These are phyloP conservation scores for Artemisia annua DNA, from an alignment of 129 eudicot genomes.

Conservation along the genomic window DNA sequence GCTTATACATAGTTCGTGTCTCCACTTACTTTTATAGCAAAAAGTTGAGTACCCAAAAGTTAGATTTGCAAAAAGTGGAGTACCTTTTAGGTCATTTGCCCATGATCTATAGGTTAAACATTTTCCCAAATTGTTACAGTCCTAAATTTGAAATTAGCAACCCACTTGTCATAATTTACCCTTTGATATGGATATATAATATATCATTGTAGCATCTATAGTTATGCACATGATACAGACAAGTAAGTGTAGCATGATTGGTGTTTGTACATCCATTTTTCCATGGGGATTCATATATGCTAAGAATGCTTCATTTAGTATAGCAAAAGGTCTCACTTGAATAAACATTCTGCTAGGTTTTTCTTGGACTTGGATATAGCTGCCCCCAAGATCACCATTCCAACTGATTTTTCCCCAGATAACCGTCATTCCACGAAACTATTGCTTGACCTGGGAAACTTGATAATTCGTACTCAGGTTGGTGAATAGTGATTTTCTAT, in stretches of 20 bases:
- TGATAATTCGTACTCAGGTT: constrained; percentile 84
- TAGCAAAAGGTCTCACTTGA: constrained; percentile 9
- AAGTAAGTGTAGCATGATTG: constrained; percentile 3
- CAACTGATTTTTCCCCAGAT: constrained; percentile 90
- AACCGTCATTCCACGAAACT: constrained; percentile 76
- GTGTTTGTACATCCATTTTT: constrained; percentile 17
- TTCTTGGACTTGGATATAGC: constrained; percentile 95
- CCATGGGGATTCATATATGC: constrained; percentile 4
- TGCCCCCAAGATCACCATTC: constrained; percentile 94
- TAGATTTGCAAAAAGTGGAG: too few relatives aligned
- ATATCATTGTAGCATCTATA: constrained; percentile 6
- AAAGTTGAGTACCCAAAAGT: too few relatives aligned
- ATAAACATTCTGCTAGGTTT: constrained; percentile 54
- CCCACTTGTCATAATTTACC: too few relatives aligned
- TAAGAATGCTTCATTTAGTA: constrained; percentile 10
- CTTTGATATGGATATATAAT: not conserved
- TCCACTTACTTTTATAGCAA: not conserved
- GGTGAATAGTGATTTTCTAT: constrained; percentile 2
- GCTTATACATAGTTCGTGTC: constrained; percentile 10
- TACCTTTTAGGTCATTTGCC: not conserved
- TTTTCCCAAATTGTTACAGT: not conserved
- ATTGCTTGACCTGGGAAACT: constrained; percentile 92
- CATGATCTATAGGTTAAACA: not conserved
- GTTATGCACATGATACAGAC: constrained; percentile 1
- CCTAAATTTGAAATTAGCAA: not conserved